phyloP scores from a whole-genome alignment of 176 grass and related monocot genomes.

The Elymus sibiricus region DNA sequence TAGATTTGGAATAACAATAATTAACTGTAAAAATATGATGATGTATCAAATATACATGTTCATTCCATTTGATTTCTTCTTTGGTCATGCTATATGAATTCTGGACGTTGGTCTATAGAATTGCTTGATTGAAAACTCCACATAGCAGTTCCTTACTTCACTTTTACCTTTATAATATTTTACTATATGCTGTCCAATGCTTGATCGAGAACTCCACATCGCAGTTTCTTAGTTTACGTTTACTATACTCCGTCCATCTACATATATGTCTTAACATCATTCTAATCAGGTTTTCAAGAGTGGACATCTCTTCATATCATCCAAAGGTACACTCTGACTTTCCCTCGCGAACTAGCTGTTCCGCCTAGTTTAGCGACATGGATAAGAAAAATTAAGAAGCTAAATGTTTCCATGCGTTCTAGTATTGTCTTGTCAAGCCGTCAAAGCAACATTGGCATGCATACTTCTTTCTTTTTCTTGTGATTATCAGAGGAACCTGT shows the following conservation, averaged over 20 bases:
- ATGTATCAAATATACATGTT: neutral
- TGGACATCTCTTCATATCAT: conserved; percentile 98
- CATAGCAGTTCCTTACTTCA: conserved; percentile 3
- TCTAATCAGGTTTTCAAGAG: conserved; percentile 89
- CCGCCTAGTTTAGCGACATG: neutral
- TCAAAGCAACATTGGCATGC: neutral
- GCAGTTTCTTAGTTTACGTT: neutral
- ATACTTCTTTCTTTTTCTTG: neutral
- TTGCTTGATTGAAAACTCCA: neutral
- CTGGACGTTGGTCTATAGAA: neutral
- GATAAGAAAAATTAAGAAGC: conserved; percentile 7
- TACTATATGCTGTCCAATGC: neutral
- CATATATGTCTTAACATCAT: conserved; percentile 16
- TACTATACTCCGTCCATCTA: neutral
- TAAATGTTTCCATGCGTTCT: neutral
- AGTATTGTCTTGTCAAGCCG: neutral
- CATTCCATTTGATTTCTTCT: conserved; percentile 13
- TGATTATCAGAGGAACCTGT: neutral
- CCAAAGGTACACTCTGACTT: conserved; percentile 59
- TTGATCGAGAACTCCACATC: conserved; percentile 1
- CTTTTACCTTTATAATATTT: neutral
- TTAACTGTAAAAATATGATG: neutral
- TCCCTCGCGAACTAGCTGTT: neutral
- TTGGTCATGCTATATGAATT: neutral
- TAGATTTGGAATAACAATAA: neutral